phyloP scores from a whole-genome alignment of 148 eudicot genomes.

The Suaeda aralocaspica region DNA sequence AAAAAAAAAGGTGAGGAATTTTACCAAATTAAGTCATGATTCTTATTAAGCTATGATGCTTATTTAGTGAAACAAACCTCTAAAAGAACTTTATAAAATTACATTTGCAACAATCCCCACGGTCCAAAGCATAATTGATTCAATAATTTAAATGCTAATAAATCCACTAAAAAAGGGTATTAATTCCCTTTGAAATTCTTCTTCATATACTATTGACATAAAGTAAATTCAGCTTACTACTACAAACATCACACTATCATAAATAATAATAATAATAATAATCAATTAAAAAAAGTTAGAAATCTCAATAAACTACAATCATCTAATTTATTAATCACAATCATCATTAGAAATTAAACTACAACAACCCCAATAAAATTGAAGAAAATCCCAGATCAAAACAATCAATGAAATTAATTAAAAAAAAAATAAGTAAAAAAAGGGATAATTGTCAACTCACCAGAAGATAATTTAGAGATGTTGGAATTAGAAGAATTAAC shows the following conservation, averaged over 20 bases:
- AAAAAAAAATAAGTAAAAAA: not conserved
- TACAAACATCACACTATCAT: not conserved
- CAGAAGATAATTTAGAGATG: constrained; percentile 75
- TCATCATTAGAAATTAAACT: not conserved
- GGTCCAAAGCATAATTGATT: constrained; percentile 4
- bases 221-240: constrained; percentile 10
- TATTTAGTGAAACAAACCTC: constrained; percentile 3
- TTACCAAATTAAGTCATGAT: constrained; percentile 15
- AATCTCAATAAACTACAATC: not conserved
- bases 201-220: constrained; percentile 1
- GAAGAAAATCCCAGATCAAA: constrained; percentile 27
- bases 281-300: not conserved
- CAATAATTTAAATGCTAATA: constrained; percentile 6
- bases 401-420: constrained; percentile 16
- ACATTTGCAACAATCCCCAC: constrained; percentile 15
- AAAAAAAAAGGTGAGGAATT: not conserved
- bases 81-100: constrained; percentile 7
- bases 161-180: constrained; percentile 1
- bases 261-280: not conserved
- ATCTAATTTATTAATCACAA: not conserved
- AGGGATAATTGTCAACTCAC: constrained; percentile 33
- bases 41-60: constrained; percentile 5
- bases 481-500: constrained; percentile 39
- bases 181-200: constrained; percentile 16
- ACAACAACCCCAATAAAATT: not conserved